These are phyloP conservation scores for Sambucus nigra DNA, from an alignment of 129 eudicot species.

Conservation along the genomic window DNA sequence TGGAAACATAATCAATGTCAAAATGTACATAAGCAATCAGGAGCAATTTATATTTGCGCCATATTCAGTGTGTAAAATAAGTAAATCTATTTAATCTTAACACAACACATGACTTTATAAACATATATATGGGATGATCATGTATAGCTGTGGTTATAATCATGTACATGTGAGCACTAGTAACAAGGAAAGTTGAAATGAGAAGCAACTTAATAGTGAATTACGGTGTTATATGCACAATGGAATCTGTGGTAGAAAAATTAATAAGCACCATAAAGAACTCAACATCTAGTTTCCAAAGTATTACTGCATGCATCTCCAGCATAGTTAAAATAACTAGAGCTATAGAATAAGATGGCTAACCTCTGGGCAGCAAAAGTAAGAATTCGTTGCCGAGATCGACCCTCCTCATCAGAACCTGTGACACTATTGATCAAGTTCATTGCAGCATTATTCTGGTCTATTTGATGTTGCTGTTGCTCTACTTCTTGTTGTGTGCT, in stretches of 20 bases:
- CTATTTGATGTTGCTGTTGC: conserved; percentile 35
- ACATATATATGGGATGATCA: too few relatives aligned
- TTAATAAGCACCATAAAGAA: background rate
- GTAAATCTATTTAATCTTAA: too few relatives aligned
- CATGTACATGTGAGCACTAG: too few relatives aligned
- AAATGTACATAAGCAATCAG: background rate
- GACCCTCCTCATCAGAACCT: conserved; percentile 78
- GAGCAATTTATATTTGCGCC: background rate
- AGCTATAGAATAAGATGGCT: background rate
- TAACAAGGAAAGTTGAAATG: too few relatives aligned
- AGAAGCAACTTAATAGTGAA: too few relatives aligned
- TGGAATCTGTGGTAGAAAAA: background rate
- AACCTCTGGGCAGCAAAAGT: conserved; percentile 95
- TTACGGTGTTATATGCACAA: too few relatives aligned
- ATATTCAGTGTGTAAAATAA: background rate
- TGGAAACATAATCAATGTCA: background rate
- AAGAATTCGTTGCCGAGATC: conserved; percentile 81
- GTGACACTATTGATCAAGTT: conserved; percentile 66
- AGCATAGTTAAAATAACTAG: background rate
- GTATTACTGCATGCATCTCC: background rate
- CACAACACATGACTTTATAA: too few relatives aligned
- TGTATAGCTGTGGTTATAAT: too few relatives aligned
- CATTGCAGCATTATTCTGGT: conserved; percentile 63
- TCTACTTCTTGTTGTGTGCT: conserved; percentile 34
- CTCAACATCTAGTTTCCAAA: background rate